A percentile compares a stretch with the other conserved stretches of the same genome.
These are phyloP conservation scores for Hypoxylon fuscum DNA, from an alignment of 495 filamentous ascomycete genomes.

Conservation along the genomic window DNA sequence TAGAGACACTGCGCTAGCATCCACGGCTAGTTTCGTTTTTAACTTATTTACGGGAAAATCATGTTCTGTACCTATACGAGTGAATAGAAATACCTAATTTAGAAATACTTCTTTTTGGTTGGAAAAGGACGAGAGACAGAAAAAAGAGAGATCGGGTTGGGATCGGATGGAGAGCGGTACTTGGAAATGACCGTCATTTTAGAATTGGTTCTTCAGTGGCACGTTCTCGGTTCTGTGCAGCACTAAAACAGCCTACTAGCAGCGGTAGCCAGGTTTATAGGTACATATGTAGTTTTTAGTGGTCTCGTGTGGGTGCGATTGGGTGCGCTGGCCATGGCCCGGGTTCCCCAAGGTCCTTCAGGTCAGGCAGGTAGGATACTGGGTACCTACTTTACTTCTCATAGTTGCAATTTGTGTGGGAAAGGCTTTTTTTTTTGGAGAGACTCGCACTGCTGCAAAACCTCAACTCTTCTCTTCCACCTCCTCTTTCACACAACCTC, in stretches of 20 bases:
- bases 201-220: slow-evolving; percentile 24
- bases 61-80: too few relatives aligned
- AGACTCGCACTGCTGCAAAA: slow-evolving; percentile 47
- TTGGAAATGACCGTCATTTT: slow-evolving; percentile 17
- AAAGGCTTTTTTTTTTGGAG: slow-evolving; percentile 45
- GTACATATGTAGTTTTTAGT: slow-evolving; percentile 14
- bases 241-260: slow-evolving; percentile 36
- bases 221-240: slow-evolving; percentile 39
- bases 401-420: slow-evolving; percentile 44
- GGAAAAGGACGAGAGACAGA: too few relatives aligned
- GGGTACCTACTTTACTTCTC: slow-evolving; percentile 19
- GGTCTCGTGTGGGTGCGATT: slow-evolving; percentile 23
- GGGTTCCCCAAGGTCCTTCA: slow-evolving; percentile 4
- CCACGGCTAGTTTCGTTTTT: not conserved
- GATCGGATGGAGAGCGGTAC: slow-evolving; percentile 9
- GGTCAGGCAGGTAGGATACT: slow-evolving; percentile 19
- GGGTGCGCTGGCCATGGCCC: slow-evolving; percentile 21
- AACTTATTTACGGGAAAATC: not conserved
- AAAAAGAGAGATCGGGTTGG: slow-evolving; percentile 6
- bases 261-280: slow-evolving; percentile 24
- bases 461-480: slow-evolving; percentile 47
- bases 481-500: slow-evolving; percentile 48
- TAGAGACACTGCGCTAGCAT: slow-evolving; percentile 3
- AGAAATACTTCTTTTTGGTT: too few relatives aligned
- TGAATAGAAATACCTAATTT: too few relatives aligned